These are phyloP conservation scores for Colletotrichum tropicicola DNA, from an alignment of 2,329 filamentous ascomycete genomes.

Conservation along the genomic window DNA sequence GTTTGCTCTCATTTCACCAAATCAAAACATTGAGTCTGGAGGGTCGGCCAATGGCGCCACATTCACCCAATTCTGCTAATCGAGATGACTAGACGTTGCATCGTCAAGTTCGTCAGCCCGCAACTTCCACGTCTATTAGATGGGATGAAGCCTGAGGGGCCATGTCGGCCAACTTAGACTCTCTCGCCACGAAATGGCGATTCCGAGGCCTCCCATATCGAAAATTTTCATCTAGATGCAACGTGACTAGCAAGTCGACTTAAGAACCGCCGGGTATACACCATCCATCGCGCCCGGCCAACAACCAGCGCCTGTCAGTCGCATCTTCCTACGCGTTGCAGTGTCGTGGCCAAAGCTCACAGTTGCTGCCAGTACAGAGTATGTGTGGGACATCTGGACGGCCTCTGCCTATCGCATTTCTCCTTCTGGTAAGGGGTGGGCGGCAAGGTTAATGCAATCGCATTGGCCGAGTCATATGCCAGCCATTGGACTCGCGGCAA, in stretches of 20 bases:
- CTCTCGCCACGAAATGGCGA: too few relatives aligned
- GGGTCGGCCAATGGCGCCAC: neutral
- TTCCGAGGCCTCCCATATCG: too few relatives aligned
- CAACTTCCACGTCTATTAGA: too few relatives aligned
- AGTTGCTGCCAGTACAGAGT: conserved; percentile 3
- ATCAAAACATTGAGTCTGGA: neutral
- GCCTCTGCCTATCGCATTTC: conserved; percentile 1
- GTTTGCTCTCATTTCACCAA: neutral
- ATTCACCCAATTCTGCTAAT: too few relatives aligned
- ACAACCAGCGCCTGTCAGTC: neutral
- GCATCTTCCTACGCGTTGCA: neutral
- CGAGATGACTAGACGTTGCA: too few relatives aligned
- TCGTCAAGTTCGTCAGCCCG: too few relatives aligned
- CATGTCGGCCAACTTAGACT: too few relatives aligned
- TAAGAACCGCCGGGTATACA: too few relatives aligned
- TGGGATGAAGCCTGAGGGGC: too few relatives aligned
- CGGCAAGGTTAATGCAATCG: conserved; percentile 2
- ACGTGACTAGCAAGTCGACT: too few relatives aligned
- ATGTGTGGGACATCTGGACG: neutral
- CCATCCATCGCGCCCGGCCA: neutral
- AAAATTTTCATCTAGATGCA: too few relatives aligned
- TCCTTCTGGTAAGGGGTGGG: neutral
- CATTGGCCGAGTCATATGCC: neutral
- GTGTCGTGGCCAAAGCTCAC: neutral
- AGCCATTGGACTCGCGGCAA: neutral